A percentile compares a stretch with the other conserved stretches of the same genome.
Conservation (phyloP, 2,329 filamentous ascomycete species). For the Dryadomyces quercivorus region DNA sequence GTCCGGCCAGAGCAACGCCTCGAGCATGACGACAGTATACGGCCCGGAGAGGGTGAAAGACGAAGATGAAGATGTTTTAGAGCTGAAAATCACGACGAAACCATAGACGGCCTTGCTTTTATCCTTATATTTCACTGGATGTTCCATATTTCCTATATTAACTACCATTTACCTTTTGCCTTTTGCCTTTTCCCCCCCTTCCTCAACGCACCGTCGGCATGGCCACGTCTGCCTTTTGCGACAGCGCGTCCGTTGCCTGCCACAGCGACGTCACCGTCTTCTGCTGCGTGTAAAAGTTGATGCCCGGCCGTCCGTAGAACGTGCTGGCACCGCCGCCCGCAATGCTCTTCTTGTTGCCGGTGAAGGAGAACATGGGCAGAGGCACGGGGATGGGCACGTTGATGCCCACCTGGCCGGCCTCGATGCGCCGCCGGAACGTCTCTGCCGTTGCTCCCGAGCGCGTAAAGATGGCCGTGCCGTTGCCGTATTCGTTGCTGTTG, state of each 20-base stretch:
- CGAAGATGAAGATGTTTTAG: not conserved
- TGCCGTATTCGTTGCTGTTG: constrained; percentile 78
- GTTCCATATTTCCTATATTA: not conserved
- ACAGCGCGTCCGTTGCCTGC: constrained; percentile 73
- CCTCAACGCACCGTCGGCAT: constrained; percentile 51
- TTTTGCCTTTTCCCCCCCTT: not conserved
- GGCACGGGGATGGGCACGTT: constrained; percentile 70
- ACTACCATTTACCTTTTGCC: not conserved
- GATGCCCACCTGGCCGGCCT: constrained; percentile 80
- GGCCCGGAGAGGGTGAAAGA: not conserved
- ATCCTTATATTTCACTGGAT: not conserved
- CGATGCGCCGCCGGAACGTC: constrained; percentile 67
- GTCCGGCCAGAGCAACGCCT: not conserved
- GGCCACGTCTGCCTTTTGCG: constrained; percentile 71
- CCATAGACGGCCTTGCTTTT: not conserved
- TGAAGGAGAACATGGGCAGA: constrained; percentile 60
- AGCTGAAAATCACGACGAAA: not conserved
- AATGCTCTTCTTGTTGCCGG: constrained; percentile 75
- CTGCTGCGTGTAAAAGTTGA: constrained; percentile 92
- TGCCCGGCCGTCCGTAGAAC: constrained; percentile 86
- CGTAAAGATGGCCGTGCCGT: constrained; percentile 78
- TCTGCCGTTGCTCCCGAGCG: constrained; percentile 64
- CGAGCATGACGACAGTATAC: not conserved
- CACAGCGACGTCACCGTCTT: constrained; percentile 96
- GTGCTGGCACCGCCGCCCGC: constrained; percentile 86